A percentile compares a stretch with the other conserved stretches of the same genome.
These are phyloP conservation scores for Coemansia sp. DNA, from an alignment of 192 early-diverging fungal genomes.

Conservation along the genomic window DNA sequence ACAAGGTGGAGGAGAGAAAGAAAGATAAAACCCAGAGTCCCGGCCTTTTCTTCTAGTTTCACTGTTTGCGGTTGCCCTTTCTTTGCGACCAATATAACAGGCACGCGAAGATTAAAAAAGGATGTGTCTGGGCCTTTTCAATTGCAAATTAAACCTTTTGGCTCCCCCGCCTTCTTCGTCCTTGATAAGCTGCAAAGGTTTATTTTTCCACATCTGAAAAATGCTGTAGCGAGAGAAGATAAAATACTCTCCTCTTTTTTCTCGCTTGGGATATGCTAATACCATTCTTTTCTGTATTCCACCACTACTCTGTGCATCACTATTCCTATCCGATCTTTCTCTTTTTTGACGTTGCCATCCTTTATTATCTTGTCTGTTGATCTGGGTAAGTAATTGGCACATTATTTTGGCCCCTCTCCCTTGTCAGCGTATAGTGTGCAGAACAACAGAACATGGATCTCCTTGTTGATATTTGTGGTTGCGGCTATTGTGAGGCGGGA, in stretches of 20 bases:
- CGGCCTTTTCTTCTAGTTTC: neutral
- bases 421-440: too few species aligned
- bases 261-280: neutral
- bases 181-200: neutral
- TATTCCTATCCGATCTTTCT: neutral
- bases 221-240: neutral
- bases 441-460: too few species aligned
- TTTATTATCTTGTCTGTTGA: neutral
- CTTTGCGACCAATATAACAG: neutral
- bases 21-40: neutral
- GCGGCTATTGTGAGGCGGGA: too few species aligned
- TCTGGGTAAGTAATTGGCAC: neutral
- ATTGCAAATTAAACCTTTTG: slow-evolving; percentile 12
- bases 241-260: neutral
- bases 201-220: slow-evolving; percentile 35
- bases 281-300: neutral
- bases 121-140: slow-evolving; percentile 11
- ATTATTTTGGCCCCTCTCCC: too few species aligned
- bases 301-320: neutral
- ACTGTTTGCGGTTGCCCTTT: neutral
- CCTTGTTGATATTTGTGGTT: too few species aligned
- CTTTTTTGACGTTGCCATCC: too few species aligned
- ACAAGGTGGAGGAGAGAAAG: too few species aligned
- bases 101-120: slow-evolving; percentile 8
- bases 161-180: neutral